These are phyloP conservation scores for Suillus spraguei DNA, from an alignment of 768 basidiomycete species.

Conservation along the genomic window DNA sequence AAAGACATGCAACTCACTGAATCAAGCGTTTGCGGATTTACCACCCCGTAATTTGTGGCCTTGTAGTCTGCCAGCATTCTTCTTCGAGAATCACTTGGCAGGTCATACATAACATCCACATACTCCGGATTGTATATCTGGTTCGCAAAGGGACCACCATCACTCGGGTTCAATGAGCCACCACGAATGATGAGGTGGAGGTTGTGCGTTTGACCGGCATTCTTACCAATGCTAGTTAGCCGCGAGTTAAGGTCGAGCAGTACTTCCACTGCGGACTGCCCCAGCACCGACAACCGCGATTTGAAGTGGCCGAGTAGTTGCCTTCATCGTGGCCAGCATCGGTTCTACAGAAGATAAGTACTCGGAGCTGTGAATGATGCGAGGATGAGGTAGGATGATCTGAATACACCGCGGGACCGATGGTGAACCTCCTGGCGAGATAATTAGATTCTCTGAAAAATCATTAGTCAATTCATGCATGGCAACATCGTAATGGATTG, in stretches of 20 bases:
- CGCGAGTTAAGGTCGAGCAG: conserved; percentile 46
- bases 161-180: conserved; percentile 52
- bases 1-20: conserved; percentile 28
- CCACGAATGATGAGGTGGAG: conserved; percentile 55
- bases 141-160: conserved; percentile 56
- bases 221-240: conserved; percentile 34
- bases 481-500: background rate
- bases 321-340: conserved; percentile 34
- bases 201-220: conserved; percentile 33
- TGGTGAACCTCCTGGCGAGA: conserved; percentile 53
- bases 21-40: conserved; percentile 51
- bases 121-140: conserved; percentile 55
- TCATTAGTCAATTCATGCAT: background rate
- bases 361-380: conserved; percentile 46
- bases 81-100: conserved; percentile 40
- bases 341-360: conserved; percentile 42
- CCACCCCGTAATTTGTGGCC: conserved; percentile 55
- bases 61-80: conserved; percentile 45
- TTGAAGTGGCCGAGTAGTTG: conserved; percentile 31
- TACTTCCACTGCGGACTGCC: conserved; percentile 51
- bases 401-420: conserved; percentile 41
- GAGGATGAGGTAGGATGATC: conserved; percentile 35
- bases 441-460: conserved; percentile 45
- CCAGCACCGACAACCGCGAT: conserved; percentile 51
- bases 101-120: conserved; percentile 41